Percentiles rank a stretch among this genome's conserved stretches.
Conservation (phyloP, 2,329 filamentous ascomycete genomes). For the Fusarium kyushuense region DNA sequence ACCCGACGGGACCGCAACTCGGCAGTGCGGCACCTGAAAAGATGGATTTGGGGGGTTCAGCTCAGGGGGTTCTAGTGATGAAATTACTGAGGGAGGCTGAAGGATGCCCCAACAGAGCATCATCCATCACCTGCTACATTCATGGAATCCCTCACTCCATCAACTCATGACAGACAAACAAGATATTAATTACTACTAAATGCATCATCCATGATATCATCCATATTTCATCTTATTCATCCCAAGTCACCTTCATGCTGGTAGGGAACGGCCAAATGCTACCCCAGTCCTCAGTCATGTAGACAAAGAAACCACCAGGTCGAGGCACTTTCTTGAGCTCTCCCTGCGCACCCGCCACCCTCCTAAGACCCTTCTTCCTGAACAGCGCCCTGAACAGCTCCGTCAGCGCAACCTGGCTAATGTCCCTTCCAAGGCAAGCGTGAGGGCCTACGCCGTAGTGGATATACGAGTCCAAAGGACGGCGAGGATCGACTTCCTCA, state of each 20-base stretch:
- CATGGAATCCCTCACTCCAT: not conserved
- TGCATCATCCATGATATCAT: constrained; percentile 18
- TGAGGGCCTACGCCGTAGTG: constrained; percentile 73
- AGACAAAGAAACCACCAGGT: constrained; percentile 67
- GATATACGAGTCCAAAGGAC: constrained; percentile 73
- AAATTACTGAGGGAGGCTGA: not conserved
- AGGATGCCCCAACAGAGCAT: not conserved
- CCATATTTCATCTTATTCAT: constrained; percentile 41
- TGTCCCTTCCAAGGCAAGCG: constrained; percentile 70
- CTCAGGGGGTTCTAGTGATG: not conserved
- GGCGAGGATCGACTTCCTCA: constrained; percentile 69
- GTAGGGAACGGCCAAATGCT: constrained; percentile 60
- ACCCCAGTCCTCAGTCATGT: constrained; percentile 75
- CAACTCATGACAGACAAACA: not conserved
- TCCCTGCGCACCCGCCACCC: constrained; percentile 73
- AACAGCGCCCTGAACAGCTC: constrained; percentile 77
- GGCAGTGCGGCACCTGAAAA: constrained; percentile 14
- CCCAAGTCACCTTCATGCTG: constrained; percentile 67
- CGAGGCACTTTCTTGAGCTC: constrained; percentile 73
- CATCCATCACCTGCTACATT: not conserved
- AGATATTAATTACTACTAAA: constrained; percentile 6
- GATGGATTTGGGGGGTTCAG: not conserved
- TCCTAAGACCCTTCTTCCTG: constrained; percentile 68
- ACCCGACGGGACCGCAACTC: not conserved
- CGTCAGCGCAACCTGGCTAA: constrained; percentile 71